phyloP scores from a whole-genome alignment of 495 filamentous ascomycete genomes.

The Penicillium cataractarum region DNA sequence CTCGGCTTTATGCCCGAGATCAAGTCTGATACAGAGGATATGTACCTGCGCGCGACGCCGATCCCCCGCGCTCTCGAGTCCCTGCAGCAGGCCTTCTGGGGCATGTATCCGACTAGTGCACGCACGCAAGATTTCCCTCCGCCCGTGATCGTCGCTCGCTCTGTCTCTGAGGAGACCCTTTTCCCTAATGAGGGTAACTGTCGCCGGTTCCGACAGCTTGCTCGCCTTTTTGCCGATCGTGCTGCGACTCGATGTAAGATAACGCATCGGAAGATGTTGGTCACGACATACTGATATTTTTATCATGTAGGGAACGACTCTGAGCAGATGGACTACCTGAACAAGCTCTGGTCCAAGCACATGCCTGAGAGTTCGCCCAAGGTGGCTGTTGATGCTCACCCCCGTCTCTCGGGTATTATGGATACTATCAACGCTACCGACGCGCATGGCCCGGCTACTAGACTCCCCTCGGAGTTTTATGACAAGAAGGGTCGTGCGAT shows the following conservation, averaged over 20 bases:
- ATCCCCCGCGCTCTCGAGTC: constrained; percentile 85
- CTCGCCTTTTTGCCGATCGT: constrained; percentile 77
- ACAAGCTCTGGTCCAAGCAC: constrained; percentile 73
- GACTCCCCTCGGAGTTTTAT: constrained; percentile 85
- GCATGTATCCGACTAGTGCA: constrained; percentile 79
- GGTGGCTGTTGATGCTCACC: constrained; percentile 82
- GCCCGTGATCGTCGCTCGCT: constrained; percentile 74
- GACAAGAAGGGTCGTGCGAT: constrained; percentile 69
- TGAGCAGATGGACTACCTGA: constrained; percentile 84
- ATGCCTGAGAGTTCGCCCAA: constrained; percentile 70
- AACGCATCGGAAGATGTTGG: not conserved
- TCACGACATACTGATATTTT: not conserved
- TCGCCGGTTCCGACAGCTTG: constrained; percentile 78
- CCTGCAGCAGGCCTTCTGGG: constrained; percentile 85
- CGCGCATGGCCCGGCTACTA: constrained; percentile 80
- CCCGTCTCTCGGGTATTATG: constrained; percentile 85
- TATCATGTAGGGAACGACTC: constrained; percentile 64
- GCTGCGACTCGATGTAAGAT: constrained; percentile 70
- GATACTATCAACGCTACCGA: constrained; percentile 89
- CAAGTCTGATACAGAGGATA: constrained; percentile 64
- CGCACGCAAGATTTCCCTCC: constrained; percentile 66
- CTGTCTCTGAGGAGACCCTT: constrained; percentile 81
- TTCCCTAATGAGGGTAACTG: constrained; percentile 91
- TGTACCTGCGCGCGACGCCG: constrained; percentile 86
- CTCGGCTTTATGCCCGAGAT: constrained; percentile 78